Base-by-base conservation (phyloP, 1,284 basidiomycete species). In the Pascua guehoae region DNA sequence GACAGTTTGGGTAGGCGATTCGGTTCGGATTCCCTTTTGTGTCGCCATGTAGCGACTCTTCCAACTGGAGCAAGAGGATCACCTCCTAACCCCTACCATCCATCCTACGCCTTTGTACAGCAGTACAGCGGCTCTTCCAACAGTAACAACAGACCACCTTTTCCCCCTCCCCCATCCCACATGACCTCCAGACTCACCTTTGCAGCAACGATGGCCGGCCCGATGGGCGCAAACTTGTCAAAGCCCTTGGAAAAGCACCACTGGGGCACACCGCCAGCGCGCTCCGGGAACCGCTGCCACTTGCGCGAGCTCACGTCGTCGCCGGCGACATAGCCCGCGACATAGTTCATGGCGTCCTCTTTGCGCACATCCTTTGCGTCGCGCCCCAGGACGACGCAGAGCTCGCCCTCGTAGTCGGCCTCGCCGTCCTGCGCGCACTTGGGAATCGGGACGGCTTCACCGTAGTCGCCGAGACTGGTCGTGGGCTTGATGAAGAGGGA, bases 331-430 rank as follows among this genome's bases (percentile, higher is more conserved):
- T 89, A 91, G 0, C 84, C 90, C 0, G 89, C 80, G 7, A 94
- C 85, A 64, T 91, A 90, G 65, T 89, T 84, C 47, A 91, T 76
- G 0, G 90, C 90, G 5, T 91, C 83, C 1, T 80, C 82, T 64
- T 86, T 86, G 0, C 81, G 80, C 8, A 93, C 88, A 66, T 94
- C 78, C 78, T 87, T 89, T 45, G 86, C 86, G 1, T 84, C 73
- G 67, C 87, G 88, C 24, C 89, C 89, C 43, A 95, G 89, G 57
- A 94, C 87, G 59, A 92, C 83, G 45, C 84, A 86, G 8, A 94
- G 79, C 68, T 94, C 91, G 54, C 88, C 88, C 69, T 94, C 91
- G 67, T 91, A 93, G 74, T 94, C 91, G 0, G 88, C 83, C 43
- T 86, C 79, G 1, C 83, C 81, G 7, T 88, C 88, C 66, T 88